Conservation (phyloP, 164 flowering plant species). For the Piper betle region DNA sequence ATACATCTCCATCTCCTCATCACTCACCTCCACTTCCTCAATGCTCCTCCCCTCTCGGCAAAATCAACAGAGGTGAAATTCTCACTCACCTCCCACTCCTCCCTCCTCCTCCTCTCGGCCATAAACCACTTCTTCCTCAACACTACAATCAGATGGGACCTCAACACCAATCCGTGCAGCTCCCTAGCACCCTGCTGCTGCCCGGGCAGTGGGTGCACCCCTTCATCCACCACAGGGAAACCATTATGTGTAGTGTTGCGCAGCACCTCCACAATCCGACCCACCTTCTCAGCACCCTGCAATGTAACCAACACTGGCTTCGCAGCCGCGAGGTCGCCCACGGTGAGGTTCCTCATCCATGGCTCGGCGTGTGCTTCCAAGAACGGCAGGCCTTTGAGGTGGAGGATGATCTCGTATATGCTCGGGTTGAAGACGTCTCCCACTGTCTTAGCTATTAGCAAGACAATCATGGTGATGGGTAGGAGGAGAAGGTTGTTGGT, state of each 20-base stretch:
- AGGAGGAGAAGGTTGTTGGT: constrained; percentile 83
- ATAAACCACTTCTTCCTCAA: constrained; percentile 75
- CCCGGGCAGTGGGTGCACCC: constrained; percentile 25
- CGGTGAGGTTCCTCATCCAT: constrained; percentile 82
- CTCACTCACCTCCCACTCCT: constrained; percentile 69
- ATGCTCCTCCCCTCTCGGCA: constrained; percentile 53
- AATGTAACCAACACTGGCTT: constrained; percentile 59
- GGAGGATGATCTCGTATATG: constrained; percentile 71
- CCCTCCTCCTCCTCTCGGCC: constrained; percentile 45
- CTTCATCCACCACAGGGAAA: constrained; percentile 73
- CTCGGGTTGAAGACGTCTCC: constrained; percentile 81
- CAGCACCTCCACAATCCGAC: constrained; percentile 54
- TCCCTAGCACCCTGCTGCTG: constrained; percentile 30
- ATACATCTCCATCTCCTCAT: constrained; percentile 81
- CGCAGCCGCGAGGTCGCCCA: constrained; percentile 69
- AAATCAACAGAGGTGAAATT: constrained; percentile 51
- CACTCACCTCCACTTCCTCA: constrained; percentile 44
- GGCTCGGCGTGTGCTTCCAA: constrained; percentile 78
- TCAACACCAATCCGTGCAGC: constrained; percentile 59
- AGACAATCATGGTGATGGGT: constrained; percentile 82
- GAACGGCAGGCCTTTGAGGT: constrained; percentile 81
- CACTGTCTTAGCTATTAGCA: constrained; percentile 78
- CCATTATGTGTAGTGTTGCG: constrained; percentile 69
- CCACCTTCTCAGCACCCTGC: constrained; percentile 66
- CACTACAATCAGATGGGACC: constrained; percentile 57